These are phyloP conservation scores for Fusarium stilboides DNA, from an alignment of 2,329 filamentous ascomycete species.

Conservation along the genomic window DNA sequence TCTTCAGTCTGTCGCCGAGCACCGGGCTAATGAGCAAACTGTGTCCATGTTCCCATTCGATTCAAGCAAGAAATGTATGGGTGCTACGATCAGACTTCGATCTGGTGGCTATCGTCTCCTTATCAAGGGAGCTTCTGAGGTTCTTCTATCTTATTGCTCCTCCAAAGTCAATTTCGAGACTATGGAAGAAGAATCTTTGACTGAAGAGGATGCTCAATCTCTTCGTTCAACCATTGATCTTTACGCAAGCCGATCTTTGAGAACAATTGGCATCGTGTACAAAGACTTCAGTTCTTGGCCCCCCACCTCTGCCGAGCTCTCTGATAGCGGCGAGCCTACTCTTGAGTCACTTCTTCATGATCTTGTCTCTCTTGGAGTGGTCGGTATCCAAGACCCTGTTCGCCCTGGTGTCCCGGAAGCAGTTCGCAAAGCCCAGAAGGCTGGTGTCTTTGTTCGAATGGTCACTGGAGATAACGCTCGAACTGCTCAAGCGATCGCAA, in stretches of 20 bases:
- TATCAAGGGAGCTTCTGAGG: constrained; percentile 76
- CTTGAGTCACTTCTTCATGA: constrained; percentile 78
- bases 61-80: constrained; percentile 81
- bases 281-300: constrained; percentile 90
- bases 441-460: constrained; percentile 86
- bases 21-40: constrained; percentile 71
- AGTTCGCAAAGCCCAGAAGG: constrained; percentile 79
- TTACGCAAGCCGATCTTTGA: constrained; percentile 85
- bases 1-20: constrained; percentile 75
- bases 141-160: constrained; percentile 71
- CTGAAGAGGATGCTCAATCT: constrained; percentile 66
- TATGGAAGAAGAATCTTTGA: constrained; percentile 64
- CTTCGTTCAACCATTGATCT: constrained; percentile 78
- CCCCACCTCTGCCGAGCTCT: constrained; percentile 71
- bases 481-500: constrained; percentile 83
- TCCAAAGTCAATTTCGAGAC: constrained; percentile 61
- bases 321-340: constrained; percentile 70
- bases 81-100: constrained; percentile 67
- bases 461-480: constrained; percentile 87
- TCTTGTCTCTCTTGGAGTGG: constrained; percentile 78
- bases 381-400: constrained; percentile 86
- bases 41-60: constrained; percentile 82
- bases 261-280: constrained; percentile 87
- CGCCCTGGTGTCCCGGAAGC: constrained; percentile 81
- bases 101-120: constrained; percentile 69